A percentile compares a stretch with the other conserved stretches of the same genome.
These are phyloP conservation scores for Rutstroemia sp. DNA, from an alignment of 2,329 filamentous ascomycete genomes.

Conservation along the genomic window DNA sequence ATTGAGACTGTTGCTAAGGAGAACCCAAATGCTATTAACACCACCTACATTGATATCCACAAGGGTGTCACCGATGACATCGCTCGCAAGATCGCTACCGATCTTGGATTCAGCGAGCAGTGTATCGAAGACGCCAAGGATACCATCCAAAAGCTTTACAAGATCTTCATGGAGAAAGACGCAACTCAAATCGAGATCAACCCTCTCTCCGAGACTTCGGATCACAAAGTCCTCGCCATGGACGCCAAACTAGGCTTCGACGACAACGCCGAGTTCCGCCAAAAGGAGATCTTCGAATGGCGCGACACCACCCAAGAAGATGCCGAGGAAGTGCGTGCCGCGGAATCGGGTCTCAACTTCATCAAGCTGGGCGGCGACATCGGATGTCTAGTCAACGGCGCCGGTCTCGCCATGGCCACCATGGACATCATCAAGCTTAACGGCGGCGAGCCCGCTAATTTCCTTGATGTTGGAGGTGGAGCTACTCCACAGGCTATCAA, in stretches of 20 bases:
- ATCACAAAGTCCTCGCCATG: slow-evolving; percentile 98
- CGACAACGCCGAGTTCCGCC: slow-evolving; percentile 97
- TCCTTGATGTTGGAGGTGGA: slow-evolving; percentile 96
- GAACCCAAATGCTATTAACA: slow-evolving; percentile 90
- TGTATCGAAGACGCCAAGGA: slow-evolving; percentile 93
- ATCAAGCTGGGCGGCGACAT: slow-evolving; percentile 99
- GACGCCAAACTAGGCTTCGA: slow-evolving; percentile 98
- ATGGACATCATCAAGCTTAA: slow-evolving; percentile 99
- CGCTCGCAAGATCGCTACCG: slow-evolving; percentile 77
- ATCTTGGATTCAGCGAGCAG: slow-evolving; percentile 96
- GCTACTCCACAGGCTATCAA: slow-evolving; percentile 95
- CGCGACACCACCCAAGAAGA: slow-evolving; percentile 95
- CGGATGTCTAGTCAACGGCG: slow-evolving; percentile 97
- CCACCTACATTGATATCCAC: slow-evolving; percentile 90
- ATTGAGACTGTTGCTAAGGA: slow-evolving; percentile 99
- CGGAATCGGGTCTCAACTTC: slow-evolving; percentile 93
- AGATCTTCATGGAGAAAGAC: slow-evolving; percentile 97
- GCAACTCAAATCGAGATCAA: slow-evolving; percentile 99
- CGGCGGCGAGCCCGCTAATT: slow-evolving; percentile 92
- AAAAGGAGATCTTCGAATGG: slow-evolving; percentile 92
- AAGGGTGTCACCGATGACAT: slow-evolving; percentile 92
- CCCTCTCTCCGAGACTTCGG: slow-evolving; percentile 93
- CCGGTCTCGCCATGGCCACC: slow-evolving; percentile 98
- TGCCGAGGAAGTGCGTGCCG: slow-evolving; percentile 93
- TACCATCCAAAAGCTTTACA: slow-evolving; percentile 98